Base-by-base conservation (phyloP, 179 eudicot genomes). In the Beta macrorhiza region DNA sequence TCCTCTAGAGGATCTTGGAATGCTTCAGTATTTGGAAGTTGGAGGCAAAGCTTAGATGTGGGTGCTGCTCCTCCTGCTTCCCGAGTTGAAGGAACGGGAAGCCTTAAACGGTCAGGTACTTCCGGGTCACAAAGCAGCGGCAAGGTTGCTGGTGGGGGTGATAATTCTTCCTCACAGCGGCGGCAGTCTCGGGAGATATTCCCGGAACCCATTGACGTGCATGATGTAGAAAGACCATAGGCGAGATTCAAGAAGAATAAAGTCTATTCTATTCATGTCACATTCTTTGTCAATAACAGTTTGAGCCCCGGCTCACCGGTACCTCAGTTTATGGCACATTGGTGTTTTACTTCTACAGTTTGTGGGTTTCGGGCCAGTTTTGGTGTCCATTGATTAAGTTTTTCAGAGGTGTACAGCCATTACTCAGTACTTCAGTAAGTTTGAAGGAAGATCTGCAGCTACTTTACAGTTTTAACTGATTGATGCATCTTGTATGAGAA, bases 1-100 rank as follows among this genome's bases (percentile, higher is more conserved):
- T 94, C 98, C 0, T 91, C 98, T 0, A 84, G 90, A 79, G 87
- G 89, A 57, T 93, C 96, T 10, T 93, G 95, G 98, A 90, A 87
- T 73, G 91, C 92, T 32, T 89, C 98, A 14, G 84, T 93, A 22
- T 92, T 93, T 80, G 94, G 97, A 14, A 94, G 97, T 79, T 93
- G 98, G 97, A 88, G 87, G 45, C 92, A 87, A 25, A 90, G 97
- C 85, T 88, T 93, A 6, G 97, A 89, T 0, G 87, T 84, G 61
- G 86, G 80, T 13, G 78, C 83, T 71, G 81, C 53, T 7, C 65
- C 82, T 0, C 81, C 88, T 16, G 68, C 82, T 19, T 37, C 88
- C 22, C 84, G 85, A 68, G 53, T 56, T 49, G 98, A 89, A 74
- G 86, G 86, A 17, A 76, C 84, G 1, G 73, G 83, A 53, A 89